Evolutionary conservation across 306 rosid genomes (phyloP).

Genomic region (Cercis canadensis): DNA sequence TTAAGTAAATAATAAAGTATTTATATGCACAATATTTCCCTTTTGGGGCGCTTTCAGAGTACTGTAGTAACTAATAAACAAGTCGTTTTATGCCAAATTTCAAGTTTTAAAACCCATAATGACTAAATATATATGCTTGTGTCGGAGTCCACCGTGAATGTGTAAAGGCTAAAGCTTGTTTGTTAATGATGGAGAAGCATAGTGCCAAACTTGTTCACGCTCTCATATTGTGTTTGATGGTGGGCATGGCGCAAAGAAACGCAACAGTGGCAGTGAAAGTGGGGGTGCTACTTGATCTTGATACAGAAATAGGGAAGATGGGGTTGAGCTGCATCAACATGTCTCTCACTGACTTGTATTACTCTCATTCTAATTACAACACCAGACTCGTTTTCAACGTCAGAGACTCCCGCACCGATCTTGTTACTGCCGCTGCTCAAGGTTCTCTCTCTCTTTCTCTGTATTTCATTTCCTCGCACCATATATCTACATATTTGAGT

Average conservation of each 20-base stretch:
- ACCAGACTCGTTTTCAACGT: conserved; percentile 28
- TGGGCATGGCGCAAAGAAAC: conserved; percentile 28
- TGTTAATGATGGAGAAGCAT: background rate
- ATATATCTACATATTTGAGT: background rate
- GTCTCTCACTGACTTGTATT: conserved; percentile 41
- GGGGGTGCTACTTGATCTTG: conserved; percentile 48
- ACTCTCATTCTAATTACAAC: conserved; percentile 31
- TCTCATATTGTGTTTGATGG: background rate
- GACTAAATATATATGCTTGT: too few relatives aligned
- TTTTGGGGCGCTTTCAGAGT: too few relatives aligned
- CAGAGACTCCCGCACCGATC: conserved; percentile 33
- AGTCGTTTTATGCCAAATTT: too few relatives aligned
- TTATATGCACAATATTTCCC: too few relatives aligned
- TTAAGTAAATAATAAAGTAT: too few relatives aligned
- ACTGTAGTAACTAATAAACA: too few relatives aligned
- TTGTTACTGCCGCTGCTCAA: conserved; percentile 39
- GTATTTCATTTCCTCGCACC: too few relatives aligned
- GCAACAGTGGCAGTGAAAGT: conserved; percentile 39
- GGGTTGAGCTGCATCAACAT: conserved; percentile 47
- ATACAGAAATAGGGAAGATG: conserved; percentile 22
- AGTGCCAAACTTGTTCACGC: background rate
- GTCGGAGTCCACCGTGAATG: too few relatives aligned
- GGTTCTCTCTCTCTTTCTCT: conserved; percentile 21
- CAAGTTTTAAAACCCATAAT: too few relatives aligned
- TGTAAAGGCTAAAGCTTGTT: too few relatives aligned